Conservation (phyloP, 2,329 filamentous ascomycete species). For the Myriosclerotinia curreyana region DNA sequence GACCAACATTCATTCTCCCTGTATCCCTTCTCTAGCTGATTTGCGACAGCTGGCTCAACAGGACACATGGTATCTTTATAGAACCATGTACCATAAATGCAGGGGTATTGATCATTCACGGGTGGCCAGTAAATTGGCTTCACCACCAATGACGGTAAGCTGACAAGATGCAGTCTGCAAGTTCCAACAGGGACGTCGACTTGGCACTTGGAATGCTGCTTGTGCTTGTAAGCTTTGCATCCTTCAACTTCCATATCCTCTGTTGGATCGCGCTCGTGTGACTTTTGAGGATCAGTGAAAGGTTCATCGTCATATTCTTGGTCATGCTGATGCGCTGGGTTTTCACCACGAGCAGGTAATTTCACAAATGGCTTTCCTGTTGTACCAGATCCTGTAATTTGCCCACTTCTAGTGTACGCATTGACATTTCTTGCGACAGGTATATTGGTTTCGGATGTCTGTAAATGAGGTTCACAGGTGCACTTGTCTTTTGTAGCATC, state of each 20-base stretch:
- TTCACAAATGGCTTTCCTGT: conserved; percentile 50
- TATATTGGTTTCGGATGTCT: background rate
- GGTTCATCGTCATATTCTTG: background rate
- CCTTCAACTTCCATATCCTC: conserved; percentile 28
- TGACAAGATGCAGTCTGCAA: conserved; percentile 85
- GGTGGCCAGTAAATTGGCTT: conserved; percentile 98
- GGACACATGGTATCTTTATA: conserved; percentile 94
- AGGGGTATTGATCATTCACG: conserved; percentile 79
- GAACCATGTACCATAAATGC: conserved; percentile 91
- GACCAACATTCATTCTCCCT: conserved; percentile 83
- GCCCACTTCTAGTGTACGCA: conserved; percentile 3
- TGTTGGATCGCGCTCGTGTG: conserved; percentile 26
- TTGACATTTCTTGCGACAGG: conserved; percentile 1
- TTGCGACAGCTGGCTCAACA: conserved; percentile 79
- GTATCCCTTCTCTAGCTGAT: conserved; percentile 90
- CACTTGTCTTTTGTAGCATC: conserved; percentile 23
- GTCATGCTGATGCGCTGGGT: background rate
- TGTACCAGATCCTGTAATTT: conserved; percentile 40
- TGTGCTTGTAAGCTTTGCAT: conserved; percentile 36
- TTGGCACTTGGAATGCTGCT: conserved; percentile 31
- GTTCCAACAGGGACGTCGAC: conserved; percentile 77
- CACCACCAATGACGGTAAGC: conserved; percentile 80
- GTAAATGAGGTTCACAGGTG: background rate
- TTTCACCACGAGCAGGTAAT: conserved; percentile 37
- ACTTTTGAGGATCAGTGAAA: conserved; percentile 1